phyloP scores from a whole-genome alignment of 2,329 filamentous ascomycete species.

The Clonostachys sp. region DNA sequence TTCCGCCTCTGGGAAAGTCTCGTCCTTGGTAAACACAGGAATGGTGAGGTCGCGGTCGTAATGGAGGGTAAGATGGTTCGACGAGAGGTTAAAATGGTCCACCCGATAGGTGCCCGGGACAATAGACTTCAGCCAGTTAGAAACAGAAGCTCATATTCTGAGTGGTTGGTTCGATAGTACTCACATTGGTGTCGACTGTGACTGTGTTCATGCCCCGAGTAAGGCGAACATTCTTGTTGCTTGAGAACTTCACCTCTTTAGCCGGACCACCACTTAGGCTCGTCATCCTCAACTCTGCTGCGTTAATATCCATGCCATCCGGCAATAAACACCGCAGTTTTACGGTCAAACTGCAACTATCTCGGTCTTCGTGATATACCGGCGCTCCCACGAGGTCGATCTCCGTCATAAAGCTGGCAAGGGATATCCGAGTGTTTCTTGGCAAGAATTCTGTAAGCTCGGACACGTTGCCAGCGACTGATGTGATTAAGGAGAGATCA shows the following conservation, averaged over 20 bases:
- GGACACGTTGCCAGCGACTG: slow-evolving; percentile 42
- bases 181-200: slow-evolving; percentile 26
- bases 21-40: slow-evolving; percentile 35
- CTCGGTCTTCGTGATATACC: slow-evolving; percentile 63
- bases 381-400: slow-evolving; percentile 65
- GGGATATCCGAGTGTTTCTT: slow-evolving; percentile 60
- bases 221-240: slow-evolving; percentile 15
- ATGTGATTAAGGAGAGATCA: slow-evolving; percentile 34
- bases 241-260: slow-evolving; percentile 49
- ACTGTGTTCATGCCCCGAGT: slow-evolving; percentile 44
- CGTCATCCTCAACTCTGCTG: slow-evolving; percentile 59
- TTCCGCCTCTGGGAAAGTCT: slow-evolving; percentile 53
- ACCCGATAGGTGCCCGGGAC: slow-evolving; percentile 72
- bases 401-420: slow-evolving; percentile 70
- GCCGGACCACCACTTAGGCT: slow-evolving; percentile 47
- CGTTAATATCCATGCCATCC: slow-evolving; percentile 63
- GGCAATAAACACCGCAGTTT: slow-evolving; percentile 67
- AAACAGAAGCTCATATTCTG: not conserved
- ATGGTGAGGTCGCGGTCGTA: slow-evolving; percentile 56
- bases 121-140: slow-evolving; percentile 43
- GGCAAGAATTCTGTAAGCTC: slow-evolving; percentile 35
- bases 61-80: slow-evolving; percentile 59
- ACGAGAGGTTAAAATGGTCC: slow-evolving; percentile 63
- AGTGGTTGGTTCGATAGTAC: slow-evolving; percentile 1
- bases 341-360: slow-evolving; percentile 70